Evolutionary conservation across 768 basidiomycete species (phyloP), one percentile per base, ranked within the genome.

Genomic region (Fibroporia radiculosa): DNA sequence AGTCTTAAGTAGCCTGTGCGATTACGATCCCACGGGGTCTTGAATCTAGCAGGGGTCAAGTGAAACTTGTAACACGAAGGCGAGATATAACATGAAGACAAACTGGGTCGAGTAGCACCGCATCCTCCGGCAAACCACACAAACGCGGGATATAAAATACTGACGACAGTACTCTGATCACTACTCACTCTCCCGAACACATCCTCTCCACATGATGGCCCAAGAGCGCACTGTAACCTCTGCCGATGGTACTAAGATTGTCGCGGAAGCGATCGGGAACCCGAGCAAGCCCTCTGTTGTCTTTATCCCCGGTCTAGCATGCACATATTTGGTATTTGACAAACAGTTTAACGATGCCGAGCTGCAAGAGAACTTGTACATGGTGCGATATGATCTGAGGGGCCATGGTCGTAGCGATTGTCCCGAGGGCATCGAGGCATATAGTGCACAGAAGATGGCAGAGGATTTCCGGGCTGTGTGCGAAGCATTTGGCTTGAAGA

Each of bases 221-320:
- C 12, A 32, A 4, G 28, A 29, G 22, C 31, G 33, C 11, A 23
- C 46, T 7, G 45, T 67, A 14, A 54, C 55, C 28, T 68, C 67
- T n/a, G 54, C 60, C 25, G 71, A 71, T 48, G 70, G 70, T 16
- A 68, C 66, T 7, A 50, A 41, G 23, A 62, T 74, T 32, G 70
- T 62, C 45, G 69, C 70, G 2, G 62, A 66, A 42, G 66, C 69
- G 1, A 55, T 56, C n/a, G 70, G 70, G 13, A 50, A 70, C 46
- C 59, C 61, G 14, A 47, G 48, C 22, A 67, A 67, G 43, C 65
- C 59, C 25, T 56, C 63, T 33, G 44, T 74, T 22, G 65, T 72
- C 33, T 70, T 72, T 50, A 55, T 71, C 14, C 70, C 70, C 50
- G 70, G 71, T 2, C 56, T 74, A 44, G 56, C 58, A 6, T 57